phyloP scores from a whole-genome alignment of 352 stramenopile species.

The Phytophthora hybrid region DNA sequence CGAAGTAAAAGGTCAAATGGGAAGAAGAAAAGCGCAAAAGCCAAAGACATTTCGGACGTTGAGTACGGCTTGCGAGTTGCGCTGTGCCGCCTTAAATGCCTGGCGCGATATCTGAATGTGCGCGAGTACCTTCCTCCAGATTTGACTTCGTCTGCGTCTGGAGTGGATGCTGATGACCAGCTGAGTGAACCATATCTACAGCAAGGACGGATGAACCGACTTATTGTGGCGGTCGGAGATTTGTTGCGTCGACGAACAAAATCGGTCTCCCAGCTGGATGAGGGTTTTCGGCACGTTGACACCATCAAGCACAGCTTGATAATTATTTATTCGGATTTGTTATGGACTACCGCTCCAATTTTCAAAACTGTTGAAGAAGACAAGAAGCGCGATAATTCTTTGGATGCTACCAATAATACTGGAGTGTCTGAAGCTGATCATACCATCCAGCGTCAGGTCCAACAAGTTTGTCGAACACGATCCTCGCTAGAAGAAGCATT shows the following conservation, averaged over 20 bases:
- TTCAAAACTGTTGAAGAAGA: slow-evolving; percentile 57
- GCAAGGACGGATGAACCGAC: slow-evolving; percentile 48
- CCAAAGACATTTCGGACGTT: slow-evolving; percentile 66
- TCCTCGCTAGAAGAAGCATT: slow-evolving; percentile 66
- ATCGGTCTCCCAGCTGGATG: slow-evolving; percentile 54
- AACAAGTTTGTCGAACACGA: slow-evolving; percentile 49
- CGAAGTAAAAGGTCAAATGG: slow-evolving; percentile 41
- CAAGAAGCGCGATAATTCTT: slow-evolving; percentile 33
- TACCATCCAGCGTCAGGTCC: slow-evolving; percentile 43
- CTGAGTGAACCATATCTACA: neutral
- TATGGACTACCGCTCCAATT: slow-evolving; percentile 76
- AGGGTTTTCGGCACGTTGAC: slow-evolving; percentile 62
- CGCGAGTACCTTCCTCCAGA: slow-evolving; percentile 64
- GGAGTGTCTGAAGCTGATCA: slow-evolving; percentile 16
- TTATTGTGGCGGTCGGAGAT: slow-evolving; percentile 44
- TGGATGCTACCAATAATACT: slow-evolving; percentile 1
- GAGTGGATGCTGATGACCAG: slow-evolving; percentile 4
- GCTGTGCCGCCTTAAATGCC: slow-evolving; percentile 65
- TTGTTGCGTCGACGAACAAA: slow-evolving; percentile 64
- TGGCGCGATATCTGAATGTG: slow-evolving; percentile 72
- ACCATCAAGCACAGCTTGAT: slow-evolving; percentile 71
- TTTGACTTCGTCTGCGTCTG: slow-evolving; percentile 14
- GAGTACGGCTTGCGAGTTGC: slow-evolving; percentile 75
- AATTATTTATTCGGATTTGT: slow-evolving; percentile 77
- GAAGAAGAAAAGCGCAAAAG: slow-evolving; percentile 40